These are phyloP conservation scores for Ophidiomyces ophidiicola DNA, from an alignment of 2,329 filamentous ascomycete species.

Conservation along the genomic window DNA sequence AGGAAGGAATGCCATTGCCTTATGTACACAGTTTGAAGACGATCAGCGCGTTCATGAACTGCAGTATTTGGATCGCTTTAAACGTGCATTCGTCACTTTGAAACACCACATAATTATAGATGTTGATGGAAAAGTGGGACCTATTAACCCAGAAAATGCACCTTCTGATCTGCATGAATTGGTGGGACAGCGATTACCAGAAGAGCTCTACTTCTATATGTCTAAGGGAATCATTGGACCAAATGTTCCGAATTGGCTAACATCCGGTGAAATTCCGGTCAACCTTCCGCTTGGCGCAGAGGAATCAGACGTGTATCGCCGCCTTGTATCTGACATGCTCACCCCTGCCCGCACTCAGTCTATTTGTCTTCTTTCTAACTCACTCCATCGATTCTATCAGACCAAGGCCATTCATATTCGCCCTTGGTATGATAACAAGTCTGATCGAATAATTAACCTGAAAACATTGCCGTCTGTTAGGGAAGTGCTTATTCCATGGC, in stretches of 20 bases:
- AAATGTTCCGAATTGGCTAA: conserved; percentile 68
- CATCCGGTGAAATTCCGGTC: conserved; percentile 64
- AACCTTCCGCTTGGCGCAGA: conserved; percentile 77
- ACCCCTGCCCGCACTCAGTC: conserved; percentile 63
- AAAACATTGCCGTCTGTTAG: conserved; percentile 43
- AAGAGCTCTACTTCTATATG: conserved; percentile 83
- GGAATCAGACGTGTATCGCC: conserved; percentile 65
- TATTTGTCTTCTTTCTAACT: conserved; percentile 63
- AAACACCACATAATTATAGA: conserved; percentile 78
- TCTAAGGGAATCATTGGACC: conserved; percentile 70
- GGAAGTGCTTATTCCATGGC: conserved; percentile 53
- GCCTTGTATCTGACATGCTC: conserved; percentile 62
- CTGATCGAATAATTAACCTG: conserved; percentile 54
- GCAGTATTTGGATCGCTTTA: conserved; percentile 74
- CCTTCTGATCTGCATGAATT: conserved; percentile 81
- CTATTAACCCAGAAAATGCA: conserved; percentile 59
- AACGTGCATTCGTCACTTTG: conserved; percentile 70
- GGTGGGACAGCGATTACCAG: conserved; percentile 75
- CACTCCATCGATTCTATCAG: conserved; percentile 71
- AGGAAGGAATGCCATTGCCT: conserved; percentile 56
- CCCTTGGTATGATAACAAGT: conserved; percentile 67
- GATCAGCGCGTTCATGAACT: conserved; percentile 58
- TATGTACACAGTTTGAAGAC: conserved; percentile 69
- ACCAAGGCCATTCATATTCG: conserved; percentile 65
- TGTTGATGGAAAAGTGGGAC: conserved; percentile 61